Evolutionary conservation across 2,329 filamentous ascomycete genomes (phyloP).

Genomic region (Ceratocystis colombiana): DNA sequence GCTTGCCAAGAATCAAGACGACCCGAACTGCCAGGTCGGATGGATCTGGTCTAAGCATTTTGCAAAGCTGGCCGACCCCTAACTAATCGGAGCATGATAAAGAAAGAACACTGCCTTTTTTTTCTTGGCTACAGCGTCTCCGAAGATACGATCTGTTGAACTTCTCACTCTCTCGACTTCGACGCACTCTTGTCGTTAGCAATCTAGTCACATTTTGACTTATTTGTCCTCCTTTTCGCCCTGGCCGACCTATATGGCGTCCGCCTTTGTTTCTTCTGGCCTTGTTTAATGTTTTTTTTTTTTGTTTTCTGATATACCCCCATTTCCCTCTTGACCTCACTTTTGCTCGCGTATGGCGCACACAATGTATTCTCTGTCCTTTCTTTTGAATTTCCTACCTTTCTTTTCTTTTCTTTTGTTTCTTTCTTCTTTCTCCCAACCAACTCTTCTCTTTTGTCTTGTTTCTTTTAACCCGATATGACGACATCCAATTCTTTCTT

Average conservation of each 20-base stretch:
- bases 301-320: constrained; percentile 18
- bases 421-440: neutral
- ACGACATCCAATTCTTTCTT: neutral
- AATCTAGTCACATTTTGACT: neutral
- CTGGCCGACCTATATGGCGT: neutral
- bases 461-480: neutral
- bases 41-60: constrained; percentile 99
- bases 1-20: constrained; percentile 96
- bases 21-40: constrained; percentile 64
- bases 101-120: too few relatives aligned
- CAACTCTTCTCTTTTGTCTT: neutral
- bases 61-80: constrained; percentile 52
- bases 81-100: constrained; percentile 16
- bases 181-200: neutral
- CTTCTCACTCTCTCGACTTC: neutral
- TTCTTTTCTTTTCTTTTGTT: constrained; percentile 3
- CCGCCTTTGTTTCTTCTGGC: neutral
- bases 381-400: neutral
- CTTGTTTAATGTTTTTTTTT: neutral
- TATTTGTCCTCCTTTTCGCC: neutral
- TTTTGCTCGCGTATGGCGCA: neutral
- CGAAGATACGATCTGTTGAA: too few relatives aligned
- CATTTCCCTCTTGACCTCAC: neutral
- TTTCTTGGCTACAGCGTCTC: too few relatives aligned
- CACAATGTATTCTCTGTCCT: neutral